A percentile compares a stretch with the other conserved stretches of the same genome.
These are phyloP conservation scores for Penicillium decumbens DNA, from an alignment of 2,329 filamentous ascomycete species.

Conservation along the genomic window DNA sequence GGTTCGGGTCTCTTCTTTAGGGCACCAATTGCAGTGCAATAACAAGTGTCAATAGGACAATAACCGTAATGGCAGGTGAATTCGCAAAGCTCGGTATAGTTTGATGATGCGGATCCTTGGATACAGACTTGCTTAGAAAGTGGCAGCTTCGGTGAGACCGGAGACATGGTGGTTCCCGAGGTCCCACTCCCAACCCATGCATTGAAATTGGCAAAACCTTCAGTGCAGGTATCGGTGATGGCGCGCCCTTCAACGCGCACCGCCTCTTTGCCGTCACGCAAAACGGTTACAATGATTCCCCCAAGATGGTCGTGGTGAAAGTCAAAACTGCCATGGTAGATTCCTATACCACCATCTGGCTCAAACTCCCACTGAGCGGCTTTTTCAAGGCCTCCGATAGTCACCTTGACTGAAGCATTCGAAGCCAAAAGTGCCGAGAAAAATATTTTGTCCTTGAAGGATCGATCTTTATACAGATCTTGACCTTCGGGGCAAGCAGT, in stretches of 20 bases:
- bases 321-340: slow-evolving; percentile 32
- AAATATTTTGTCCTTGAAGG: slow-evolving; percentile 22
- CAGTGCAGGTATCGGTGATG: slow-evolving; percentile 25
- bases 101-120: slow-evolving; percentile 2
- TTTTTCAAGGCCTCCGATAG: slow-evolving; percentile 27
- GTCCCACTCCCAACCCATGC: slow-evolving; percentile 33
- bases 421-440: slow-evolving; percentile 35
- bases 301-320: slow-evolving; percentile 20
- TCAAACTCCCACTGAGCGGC: slow-evolving; percentile 24
- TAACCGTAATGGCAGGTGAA: slow-evolving; percentile 13
- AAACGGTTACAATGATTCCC: slow-evolving; percentile 25
- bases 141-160: slow-evolving; percentile 2
- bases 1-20: slow-evolving; percentile 2
- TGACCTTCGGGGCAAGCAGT: slow-evolving; percentile 7
- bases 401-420: slow-evolving; percentile 28
- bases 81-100: slow-evolving; percentile 8
- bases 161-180: neutral
- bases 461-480: neutral
- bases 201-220: slow-evolving; percentile 35
- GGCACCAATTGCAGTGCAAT: slow-evolving; percentile 11
- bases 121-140: slow-evolving; percentile 10
- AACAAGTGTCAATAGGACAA: slow-evolving; percentile 12
- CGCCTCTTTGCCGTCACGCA: slow-evolving; percentile 18
- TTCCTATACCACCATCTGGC: slow-evolving; percentile 28
- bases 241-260: slow-evolving; percentile 21